These are phyloP conservation scores for Mimosa pudica DNA, from an alignment of 306 rosid species.

Conservation along the genomic window DNA sequence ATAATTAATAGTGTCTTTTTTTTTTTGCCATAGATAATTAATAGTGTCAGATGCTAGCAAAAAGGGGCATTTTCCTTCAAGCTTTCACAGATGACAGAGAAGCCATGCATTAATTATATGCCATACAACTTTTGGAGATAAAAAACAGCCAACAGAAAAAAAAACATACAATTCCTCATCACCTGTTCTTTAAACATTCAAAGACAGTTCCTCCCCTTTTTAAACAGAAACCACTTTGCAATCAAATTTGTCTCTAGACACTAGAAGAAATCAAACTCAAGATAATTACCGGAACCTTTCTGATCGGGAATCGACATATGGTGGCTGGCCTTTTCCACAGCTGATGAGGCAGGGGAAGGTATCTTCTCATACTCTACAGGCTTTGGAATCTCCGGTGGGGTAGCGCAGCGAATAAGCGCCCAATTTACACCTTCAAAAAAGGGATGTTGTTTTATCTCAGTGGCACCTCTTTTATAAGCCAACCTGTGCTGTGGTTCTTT, in stretches of 20 bases:
- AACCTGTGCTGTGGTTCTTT: constrained; percentile 90
- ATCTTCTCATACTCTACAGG: constrained; percentile 79
- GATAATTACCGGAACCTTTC: constrained; percentile 84
- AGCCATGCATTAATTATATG: constrained; percentile 58
- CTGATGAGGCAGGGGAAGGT: constrained; percentile 68
- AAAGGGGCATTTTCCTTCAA: constrained; percentile 29
- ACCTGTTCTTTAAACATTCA: constrained; percentile 56
- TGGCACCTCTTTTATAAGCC: constrained; percentile 93
- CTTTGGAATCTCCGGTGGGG: constrained; percentile 95
- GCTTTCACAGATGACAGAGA: constrained; percentile 53
- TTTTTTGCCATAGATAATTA: no score
- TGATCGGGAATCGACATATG: constrained; percentile 58
- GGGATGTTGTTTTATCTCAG: constrained; percentile 94
- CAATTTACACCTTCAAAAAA: constrained; percentile 98
- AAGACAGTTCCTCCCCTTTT: constrained; percentile 49
- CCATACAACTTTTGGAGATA: constrained; percentile 58
- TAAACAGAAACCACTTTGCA: constrained; percentile 47
- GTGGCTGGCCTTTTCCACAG: constrained; percentile 59
- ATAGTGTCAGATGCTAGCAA: constrained; percentile 7
- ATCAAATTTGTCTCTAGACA: constrained; percentile 27
- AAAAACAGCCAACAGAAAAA: constrained; percentile 52
- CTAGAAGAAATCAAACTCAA: constrained; percentile 99
- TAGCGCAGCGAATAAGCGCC: constrained; percentile 97
- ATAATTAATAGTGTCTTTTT: background rate
- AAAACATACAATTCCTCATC: constrained; percentile 65